Percentiles rank a stretch among this genome's conserved stretches.
These are phyloP conservation scores for Dysphania ambrosioides DNA, from an alignment of 148 eudicot genomes.

Conservation along the genomic window DNA sequence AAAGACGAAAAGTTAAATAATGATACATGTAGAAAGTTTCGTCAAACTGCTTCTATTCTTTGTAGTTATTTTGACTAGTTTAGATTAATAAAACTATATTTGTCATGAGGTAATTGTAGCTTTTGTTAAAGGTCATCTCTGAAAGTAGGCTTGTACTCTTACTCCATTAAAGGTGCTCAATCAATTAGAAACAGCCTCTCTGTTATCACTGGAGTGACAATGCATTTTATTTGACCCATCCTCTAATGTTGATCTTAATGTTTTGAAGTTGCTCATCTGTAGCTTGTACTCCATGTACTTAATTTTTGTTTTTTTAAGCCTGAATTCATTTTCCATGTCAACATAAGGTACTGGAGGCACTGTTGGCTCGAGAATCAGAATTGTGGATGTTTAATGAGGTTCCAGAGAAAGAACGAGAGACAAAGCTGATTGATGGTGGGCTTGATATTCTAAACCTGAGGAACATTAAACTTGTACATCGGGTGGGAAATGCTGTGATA, in stretches of 20 bases:
- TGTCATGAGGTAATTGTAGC: no score
- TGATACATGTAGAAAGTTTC: no score
- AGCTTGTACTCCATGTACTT: background rate
- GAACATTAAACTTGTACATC: conserved; percentile 80
- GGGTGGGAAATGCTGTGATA: conserved; percentile 89
- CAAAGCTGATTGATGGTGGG: conserved; percentile 80
- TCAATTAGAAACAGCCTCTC: background rate
- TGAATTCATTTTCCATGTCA: background rate
- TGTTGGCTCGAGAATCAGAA: conserved; percentile 80
- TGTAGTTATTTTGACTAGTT: no score
- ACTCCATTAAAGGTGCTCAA: no score
- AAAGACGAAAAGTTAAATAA: no score
- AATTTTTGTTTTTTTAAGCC: background rate
- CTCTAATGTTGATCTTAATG: background rate
- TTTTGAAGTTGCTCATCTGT: background rate
- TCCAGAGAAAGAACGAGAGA: conserved; percentile 67
- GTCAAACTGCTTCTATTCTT: no score
- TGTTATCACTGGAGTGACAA: background rate
- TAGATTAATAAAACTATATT: no score
- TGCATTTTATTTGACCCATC: background rate
- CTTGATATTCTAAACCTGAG: conserved; percentile 62
- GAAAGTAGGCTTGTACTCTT: no score
- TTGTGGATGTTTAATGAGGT: conserved; percentile 97
- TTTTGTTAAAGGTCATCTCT: no score
- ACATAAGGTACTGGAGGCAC: conserved; percentile 72